A percentile compares a stretch with the other conserved stretches of the same genome.
Evolutionary conservation across 345 rosid genomes (phyloP).

Genomic region (Melastoma malabathricum): DNA sequence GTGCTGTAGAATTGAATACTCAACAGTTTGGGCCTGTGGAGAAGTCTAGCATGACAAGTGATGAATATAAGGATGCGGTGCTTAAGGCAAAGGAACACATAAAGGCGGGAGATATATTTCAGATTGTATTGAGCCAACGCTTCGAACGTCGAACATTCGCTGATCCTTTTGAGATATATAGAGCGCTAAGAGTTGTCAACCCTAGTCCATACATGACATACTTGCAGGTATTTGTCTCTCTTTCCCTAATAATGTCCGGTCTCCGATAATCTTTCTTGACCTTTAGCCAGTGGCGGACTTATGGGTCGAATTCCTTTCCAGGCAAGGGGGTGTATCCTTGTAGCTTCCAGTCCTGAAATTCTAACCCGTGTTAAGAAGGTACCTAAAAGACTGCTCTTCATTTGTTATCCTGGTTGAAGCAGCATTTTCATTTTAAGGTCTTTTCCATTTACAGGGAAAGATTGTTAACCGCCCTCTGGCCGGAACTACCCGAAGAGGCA

Average conservation of each 20-base stretch:
- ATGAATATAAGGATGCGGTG: slow-evolving; percentile 55
- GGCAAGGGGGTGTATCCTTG: slow-evolving; percentile 83
- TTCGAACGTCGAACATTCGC: slow-evolving; percentile 86
- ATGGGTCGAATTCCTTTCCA: slow-evolving; percentile 9
- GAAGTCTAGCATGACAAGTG: slow-evolving; percentile 55
- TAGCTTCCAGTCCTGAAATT: slow-evolving; percentile 93
- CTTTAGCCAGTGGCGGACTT: slow-evolving; percentile 4
- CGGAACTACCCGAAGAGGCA: slow-evolving; percentile 73
- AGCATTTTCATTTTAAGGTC: background rate
- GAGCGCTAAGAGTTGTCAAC: slow-evolving; percentile 86
- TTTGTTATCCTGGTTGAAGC: too few species aligned
- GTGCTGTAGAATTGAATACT: slow-evolving; percentile 40
- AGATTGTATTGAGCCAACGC: slow-evolving; percentile 92
- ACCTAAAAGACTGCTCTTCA: too few species aligned
- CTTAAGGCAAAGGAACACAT: slow-evolving; percentile 74
- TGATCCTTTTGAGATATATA: slow-evolving; percentile 87
- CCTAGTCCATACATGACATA: slow-evolving; percentile 94
- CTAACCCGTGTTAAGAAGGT: slow-evolving; percentile 79
- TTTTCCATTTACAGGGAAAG: slow-evolving; percentile 51
- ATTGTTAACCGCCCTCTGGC: slow-evolving; percentile 81
- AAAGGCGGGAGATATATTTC: slow-evolving; percentile 83
- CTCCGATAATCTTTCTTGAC: slow-evolving; percentile 3
- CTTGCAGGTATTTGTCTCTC: slow-evolving; percentile 40
- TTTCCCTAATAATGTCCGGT: background rate
- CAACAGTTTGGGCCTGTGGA: slow-evolving; percentile 48